Evolutionary conservation across 2,329 filamentous ascomycete species (phyloP).

Genomic region (Lasiodiplodia theobromae): DNA sequence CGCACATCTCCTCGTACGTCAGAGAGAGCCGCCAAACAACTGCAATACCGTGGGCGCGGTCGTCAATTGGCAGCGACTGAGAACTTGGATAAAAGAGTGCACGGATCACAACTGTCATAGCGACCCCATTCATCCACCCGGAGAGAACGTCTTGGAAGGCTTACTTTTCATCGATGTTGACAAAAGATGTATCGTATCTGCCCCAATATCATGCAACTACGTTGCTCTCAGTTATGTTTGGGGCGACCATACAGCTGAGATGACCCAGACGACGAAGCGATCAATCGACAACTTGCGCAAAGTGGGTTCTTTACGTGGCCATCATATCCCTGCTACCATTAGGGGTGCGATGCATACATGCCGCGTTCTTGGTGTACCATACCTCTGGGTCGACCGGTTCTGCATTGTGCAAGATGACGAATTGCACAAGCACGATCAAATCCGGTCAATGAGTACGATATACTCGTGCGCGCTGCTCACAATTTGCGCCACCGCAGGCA

Average conservation of each 20-base stretch:
- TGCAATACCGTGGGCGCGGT: too few species aligned
- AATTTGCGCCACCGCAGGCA: conserved; percentile 14
- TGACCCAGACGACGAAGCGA: background rate
- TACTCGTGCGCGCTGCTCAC: conserved; percentile 32
- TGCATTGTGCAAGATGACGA: conserved; percentile 31
- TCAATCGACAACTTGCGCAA: background rate
- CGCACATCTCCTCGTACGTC: too few species aligned
- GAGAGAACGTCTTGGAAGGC: background rate
- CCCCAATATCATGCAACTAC: background rate
- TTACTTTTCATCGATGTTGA: background rate
- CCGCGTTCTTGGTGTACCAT: conserved; percentile 18
- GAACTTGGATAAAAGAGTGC: too few species aligned
- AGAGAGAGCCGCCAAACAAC: too few species aligned
- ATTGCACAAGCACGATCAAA: conserved; percentile 23
- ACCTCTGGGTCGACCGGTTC: conserved; percentile 34
- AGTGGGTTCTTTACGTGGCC: too few species aligned
- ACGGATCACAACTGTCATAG: too few species aligned
- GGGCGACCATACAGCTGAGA: conserved; percentile 9
- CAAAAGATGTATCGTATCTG: background rate
- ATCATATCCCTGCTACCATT: conserved; percentile 26
- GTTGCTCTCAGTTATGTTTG: conserved; percentile 33
- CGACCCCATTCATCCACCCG: background rate
- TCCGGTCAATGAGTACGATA: conserved; percentile 31
- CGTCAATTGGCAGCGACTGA: too few species aligned
- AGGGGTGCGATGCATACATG: conserved; percentile 29